Base-by-base conservation (phyloP, 352 stramenopile genomes). In the Phytophthora lateralis region DNA sequence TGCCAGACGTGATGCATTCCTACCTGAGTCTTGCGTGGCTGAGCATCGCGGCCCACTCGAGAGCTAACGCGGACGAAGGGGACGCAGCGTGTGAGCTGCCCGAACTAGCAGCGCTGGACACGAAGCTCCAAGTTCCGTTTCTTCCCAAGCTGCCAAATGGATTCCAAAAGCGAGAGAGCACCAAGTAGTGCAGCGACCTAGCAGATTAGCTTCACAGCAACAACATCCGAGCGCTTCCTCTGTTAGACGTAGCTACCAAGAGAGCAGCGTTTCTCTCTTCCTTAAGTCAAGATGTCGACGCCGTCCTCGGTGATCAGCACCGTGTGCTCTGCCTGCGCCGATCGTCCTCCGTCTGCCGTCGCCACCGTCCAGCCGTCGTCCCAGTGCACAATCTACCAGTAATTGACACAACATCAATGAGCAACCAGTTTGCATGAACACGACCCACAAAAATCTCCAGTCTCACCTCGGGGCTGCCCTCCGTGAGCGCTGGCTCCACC, bases 271-370 rank as follows among this genome's bases (percentile, higher is more conserved):
- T n/a, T 24, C 21, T 24, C 21, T 24, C 15, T 17, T 48, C 24
- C 60, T n/a, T 79, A 92, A n/a, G 97, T 99, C 42, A 99, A 70
- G 24, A 98, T 91, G 53, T 99, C 94, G 3, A 97, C 90, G 37
- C 96, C 96, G 50, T 97, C 82, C 24, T 97, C 81, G 4, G 96
- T 99, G 52, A 99, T 92, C 11, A 99, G 73, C 14, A 99, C 80
- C n/a, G 96, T 99, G 78, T 99, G 97, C 67, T 99, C 97, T 54
- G 98, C 98, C 69, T 99, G 97, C 18, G 96, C 97, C n/a, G 90
- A 96, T 38, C 95, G 76, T 39, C 78, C 78, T 44, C 95, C 96
- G 71, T 99, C 97, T 1, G 78, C 78, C 15, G 97, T 99, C 12
- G 93, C 95, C 6, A 98, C 95, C 10, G 97, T 99, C 97, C 97